Conservation (phyloP, 129 eudicot genomes). For the Saposhnikovia divaricata region DNA sequence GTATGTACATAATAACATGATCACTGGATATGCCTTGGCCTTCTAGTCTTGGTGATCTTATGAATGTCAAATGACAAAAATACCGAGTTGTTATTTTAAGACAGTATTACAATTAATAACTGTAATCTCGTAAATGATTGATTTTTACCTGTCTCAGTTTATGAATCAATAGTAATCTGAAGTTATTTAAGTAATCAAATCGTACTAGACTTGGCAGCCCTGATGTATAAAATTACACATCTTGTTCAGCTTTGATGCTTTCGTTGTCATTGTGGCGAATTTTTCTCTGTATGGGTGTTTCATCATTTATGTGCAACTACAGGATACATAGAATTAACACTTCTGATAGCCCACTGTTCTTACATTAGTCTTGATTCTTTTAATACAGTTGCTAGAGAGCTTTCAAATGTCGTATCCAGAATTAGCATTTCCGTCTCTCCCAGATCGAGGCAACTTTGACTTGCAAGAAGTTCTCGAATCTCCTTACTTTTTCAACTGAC, state of each 20-base stretch:
- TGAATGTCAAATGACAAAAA: neutral
- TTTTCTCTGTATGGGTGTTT: neutral
- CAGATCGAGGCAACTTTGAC: constrained; percentile 73
- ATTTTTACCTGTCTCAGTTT: neutral
- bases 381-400: constrained; percentile 76
- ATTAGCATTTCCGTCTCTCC: constrained; percentile 69
- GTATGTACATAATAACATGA: neutral
- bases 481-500: constrained; percentile 88
- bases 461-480: constrained; percentile 67
- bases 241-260: neutral
- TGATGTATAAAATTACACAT: neutral
- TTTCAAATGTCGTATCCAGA: constrained; percentile 63
- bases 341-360: neutral
- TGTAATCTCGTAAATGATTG: neutral
- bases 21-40: neutral
- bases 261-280: neutral
- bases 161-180: neutral
- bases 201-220: neutral
- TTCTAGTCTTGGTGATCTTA: neutral
- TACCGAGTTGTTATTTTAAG: neutral
- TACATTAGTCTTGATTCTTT: constrained; percentile 1
- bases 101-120: neutral
- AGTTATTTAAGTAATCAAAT: neutral
- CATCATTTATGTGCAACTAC: neutral
- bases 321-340: neutral